phyloP scores from a whole-genome alignment of 73 alveolate species.

The Stentor coeruleus region DNA sequence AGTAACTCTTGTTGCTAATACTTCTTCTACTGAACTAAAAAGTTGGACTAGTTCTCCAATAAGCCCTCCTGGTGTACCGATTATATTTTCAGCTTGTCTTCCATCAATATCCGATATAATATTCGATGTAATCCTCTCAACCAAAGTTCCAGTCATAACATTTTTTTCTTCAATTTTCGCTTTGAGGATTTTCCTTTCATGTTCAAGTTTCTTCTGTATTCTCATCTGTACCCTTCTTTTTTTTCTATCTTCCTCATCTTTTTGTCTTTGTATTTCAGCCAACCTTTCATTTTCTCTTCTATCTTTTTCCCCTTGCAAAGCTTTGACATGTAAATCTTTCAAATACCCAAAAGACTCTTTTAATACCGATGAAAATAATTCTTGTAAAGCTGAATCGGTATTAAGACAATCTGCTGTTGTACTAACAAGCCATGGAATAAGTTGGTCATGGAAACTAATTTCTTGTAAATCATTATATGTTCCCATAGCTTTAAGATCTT shows the following conservation, averaged over 20 bases:
- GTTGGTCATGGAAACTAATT: slow-evolving; percentile 15
- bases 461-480: background rate
- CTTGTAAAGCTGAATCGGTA: background rate
- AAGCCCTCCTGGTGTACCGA: slow-evolving; percentile 31
- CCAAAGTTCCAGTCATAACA: background rate
- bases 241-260: slow-evolving; percentile 25
- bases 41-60: slow-evolving; percentile 17
- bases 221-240: background rate
- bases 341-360: background rate
- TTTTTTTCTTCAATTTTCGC: slow-evolving; percentile 17
- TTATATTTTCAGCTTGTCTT: slow-evolving; percentile 1
- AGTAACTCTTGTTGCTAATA: background rate
- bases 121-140: background rate
- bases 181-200: background rate
- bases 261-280: background rate
- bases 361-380: background rate
- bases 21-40: slow-evolving; percentile 19
- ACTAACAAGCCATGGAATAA: slow-evolving; percentile 24
- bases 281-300: background rate
- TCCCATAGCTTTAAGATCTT: background rate
- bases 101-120: slow-evolving; percentile 13
- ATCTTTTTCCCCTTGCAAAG: background rate
- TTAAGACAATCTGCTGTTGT: background rate
- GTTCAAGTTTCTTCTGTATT: background rate
- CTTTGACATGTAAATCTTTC: background rate